phyloP scores from a whole-genome alignment of 176 grass and related monocot genomes.

The Avena sativa region DNA sequence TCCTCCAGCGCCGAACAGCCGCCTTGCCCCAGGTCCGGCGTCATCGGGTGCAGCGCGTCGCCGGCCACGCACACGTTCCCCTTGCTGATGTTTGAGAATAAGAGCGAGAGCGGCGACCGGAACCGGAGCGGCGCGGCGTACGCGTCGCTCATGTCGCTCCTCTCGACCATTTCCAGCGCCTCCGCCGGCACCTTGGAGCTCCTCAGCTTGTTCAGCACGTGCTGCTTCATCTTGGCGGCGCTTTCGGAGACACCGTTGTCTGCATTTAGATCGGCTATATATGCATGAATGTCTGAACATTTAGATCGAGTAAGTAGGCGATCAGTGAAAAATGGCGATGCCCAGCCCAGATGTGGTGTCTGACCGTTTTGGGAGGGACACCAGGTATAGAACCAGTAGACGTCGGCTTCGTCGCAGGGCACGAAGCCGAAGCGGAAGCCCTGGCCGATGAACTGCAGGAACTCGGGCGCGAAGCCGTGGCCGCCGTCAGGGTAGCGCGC shows the following conservation, averaged over 20 bases:
- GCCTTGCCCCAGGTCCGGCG: constrained; percentile 81
- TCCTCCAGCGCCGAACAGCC: constrained; percentile 79
- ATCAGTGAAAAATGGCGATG: too few species aligned
- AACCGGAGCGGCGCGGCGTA: neutral
- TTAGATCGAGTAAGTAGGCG: too few species aligned
- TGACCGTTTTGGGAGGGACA: constrained; percentile 36
- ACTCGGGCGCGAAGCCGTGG: constrained; percentile 57
- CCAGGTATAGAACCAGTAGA: constrained; percentile 88
- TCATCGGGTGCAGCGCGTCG: constrained; percentile 67
- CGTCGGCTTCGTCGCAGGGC: constrained; percentile 50
- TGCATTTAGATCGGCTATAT: neutral
- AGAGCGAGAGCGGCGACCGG: neutral
- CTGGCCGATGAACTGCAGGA: constrained; percentile 56
- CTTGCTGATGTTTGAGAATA: neutral
- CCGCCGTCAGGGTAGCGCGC: constrained; percentile 48
- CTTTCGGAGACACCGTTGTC: neutral
- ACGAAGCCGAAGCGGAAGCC: constrained; percentile 64
- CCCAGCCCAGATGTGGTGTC: too few species aligned
- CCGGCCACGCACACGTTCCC: neutral
- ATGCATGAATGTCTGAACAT: too few species aligned
- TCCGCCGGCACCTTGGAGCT: neutral
- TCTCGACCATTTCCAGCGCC: neutral
- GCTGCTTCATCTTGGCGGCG: neutral
- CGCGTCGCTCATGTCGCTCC: neutral
- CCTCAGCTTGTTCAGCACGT: neutral